Evolutionary conservation across 2,329 filamentous ascomycete species (phyloP), one percentile per base, ranked within the genome.

Genomic region (Calonectria pseudoreteaudii): DNA sequence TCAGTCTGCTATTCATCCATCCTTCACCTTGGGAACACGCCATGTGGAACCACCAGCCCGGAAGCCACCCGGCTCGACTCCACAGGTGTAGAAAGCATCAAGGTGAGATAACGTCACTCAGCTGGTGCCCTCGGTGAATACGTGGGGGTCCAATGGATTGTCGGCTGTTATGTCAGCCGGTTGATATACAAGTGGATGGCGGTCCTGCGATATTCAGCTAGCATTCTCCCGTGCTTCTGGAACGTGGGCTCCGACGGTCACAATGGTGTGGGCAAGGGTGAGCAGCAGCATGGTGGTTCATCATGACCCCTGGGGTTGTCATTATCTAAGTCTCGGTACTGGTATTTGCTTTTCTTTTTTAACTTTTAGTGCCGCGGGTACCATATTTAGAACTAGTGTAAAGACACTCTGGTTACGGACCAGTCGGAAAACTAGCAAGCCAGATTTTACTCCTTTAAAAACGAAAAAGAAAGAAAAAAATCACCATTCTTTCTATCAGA

Each of bases 21-120:
- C 50, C 11, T 31, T 72, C 71, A 69, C 66, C 71, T 69, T 41
- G 44, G 28, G 36, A 72, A 66, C 71, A 72, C 50, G 66, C 58
- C 71, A 72, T 72, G 50, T 72, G 71, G 66, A 34, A 72, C 71
- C 66, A 72, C 71, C 26, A n/a, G 44, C 56, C 58, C 13, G 70
- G 53, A 64, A 49, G 26, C 53, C 30, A 64, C 52, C 18, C 36
- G 58, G 41, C 18, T 26, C 1, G 56, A 41, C 56, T 31, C 70
- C 70, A 72, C 58, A 31, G 28, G 11, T 23, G 65, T 50, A 58
- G 56, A 26, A 58, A 66, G 9, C 28, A 8, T 66, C 49, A 69
- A 72, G 71, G 66, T 72, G 71, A 72, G 66, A 69, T 66, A 72
- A 69, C 58, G 49, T 56, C 70, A 68, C 65, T 28, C 47, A 16